Evolutionary conservation across 371 early-diverging fungal genomes (phyloP).

Genomic region (Syncephalastrum contaminatum): DNA sequence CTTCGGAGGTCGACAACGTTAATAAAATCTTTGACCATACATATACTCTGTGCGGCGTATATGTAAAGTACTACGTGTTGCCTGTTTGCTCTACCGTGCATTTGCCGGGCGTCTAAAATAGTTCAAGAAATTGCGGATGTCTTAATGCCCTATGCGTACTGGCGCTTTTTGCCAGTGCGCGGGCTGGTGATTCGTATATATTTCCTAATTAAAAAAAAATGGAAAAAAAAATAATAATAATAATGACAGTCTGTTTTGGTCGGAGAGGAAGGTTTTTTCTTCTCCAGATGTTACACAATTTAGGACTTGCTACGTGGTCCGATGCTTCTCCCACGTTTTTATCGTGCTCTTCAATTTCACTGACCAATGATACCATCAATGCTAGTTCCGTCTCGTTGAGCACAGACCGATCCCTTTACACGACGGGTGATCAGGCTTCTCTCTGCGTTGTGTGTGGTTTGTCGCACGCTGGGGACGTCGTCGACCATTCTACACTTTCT

Average conservation of each 20-base stretch:
- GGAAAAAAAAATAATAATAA: conserved; percentile 4
- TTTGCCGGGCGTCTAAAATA: conserved; percentile 24
- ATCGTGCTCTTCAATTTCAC: background rate
- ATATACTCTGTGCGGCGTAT: conserved; percentile 12
- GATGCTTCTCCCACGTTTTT: background rate
- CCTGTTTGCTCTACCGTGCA: conserved; percentile 16
- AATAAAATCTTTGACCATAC: conserved; percentile 1
- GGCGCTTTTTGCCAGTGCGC: conserved; percentile 9
- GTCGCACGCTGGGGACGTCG: background rate
- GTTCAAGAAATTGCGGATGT: conserved; percentile 14
- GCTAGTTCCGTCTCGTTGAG: conserved; percentile 1
- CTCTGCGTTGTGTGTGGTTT: conserved; percentile 14
- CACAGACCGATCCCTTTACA: conserved; percentile 7
- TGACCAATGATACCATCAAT: background rate
- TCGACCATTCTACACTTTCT: no score
- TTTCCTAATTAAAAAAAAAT: conserved; percentile 4
- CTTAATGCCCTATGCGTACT: conserved; percentile 18
- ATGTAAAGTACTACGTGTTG: conserved; percentile 16
- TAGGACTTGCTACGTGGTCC: conserved; percentile 14
- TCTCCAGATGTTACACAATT: background rate
- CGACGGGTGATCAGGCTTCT: background rate
- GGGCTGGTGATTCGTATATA: conserved; percentile 21
- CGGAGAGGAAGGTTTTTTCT: background rate
- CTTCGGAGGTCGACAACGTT: background rate
- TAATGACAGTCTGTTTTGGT: background rate